These are phyloP conservation scores for Paramecium sexaurelia DNA, from an alignment of 73 alveolate genomes.

Conservation along the genomic window DNA sequence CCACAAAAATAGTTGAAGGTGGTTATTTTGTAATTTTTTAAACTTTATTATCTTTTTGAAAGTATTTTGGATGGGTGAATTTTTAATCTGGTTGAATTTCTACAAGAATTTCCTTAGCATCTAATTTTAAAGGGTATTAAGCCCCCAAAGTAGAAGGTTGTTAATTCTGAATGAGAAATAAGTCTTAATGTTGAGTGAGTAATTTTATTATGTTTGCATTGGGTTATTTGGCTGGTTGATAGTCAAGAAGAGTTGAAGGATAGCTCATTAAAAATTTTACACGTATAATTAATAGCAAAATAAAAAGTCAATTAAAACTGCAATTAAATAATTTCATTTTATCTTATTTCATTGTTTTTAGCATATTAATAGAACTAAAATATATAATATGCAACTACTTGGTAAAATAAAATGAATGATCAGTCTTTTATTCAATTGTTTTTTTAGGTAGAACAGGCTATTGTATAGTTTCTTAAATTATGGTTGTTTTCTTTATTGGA, in stretches of 20 bases:
- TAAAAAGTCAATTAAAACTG: slow-evolving; percentile 26
- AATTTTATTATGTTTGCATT: background rate
- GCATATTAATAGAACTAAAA: slow-evolving; percentile 52
- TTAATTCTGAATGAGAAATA: background rate
- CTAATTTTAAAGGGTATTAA: slow-evolving; percentile 17
- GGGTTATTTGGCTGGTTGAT: slow-evolving; percentile 31
- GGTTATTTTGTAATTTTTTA: background rate
- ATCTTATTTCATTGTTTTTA: slow-evolving; percentile 37
- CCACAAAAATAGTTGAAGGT: background rate
- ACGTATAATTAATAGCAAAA: slow-evolving; percentile 35
- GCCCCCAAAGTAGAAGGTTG: background rate
- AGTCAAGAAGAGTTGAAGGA: slow-evolving; percentile 4
- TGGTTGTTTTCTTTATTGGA: background rate
- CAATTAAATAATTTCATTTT: slow-evolving; percentile 19
- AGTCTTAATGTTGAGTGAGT: background rate
- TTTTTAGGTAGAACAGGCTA: background rate
- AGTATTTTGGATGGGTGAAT: slow-evolving; percentile 1
- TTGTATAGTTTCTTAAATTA: background rate
- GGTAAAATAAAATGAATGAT: background rate
- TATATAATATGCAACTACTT: background rate
- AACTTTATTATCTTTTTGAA: background rate
- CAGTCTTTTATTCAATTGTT: background rate
- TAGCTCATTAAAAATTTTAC: slow-evolving; percentile 17
- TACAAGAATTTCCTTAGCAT: slow-evolving; percentile 20
- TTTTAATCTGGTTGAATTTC: slow-evolving; percentile 44